A percentile compares a stretch with the other conserved stretches of the same genome.
These are phyloP conservation scores for Penicillium sp. DNA, from an alignment of 2,329 filamentous ascomycete species.

Conservation along the genomic window DNA sequence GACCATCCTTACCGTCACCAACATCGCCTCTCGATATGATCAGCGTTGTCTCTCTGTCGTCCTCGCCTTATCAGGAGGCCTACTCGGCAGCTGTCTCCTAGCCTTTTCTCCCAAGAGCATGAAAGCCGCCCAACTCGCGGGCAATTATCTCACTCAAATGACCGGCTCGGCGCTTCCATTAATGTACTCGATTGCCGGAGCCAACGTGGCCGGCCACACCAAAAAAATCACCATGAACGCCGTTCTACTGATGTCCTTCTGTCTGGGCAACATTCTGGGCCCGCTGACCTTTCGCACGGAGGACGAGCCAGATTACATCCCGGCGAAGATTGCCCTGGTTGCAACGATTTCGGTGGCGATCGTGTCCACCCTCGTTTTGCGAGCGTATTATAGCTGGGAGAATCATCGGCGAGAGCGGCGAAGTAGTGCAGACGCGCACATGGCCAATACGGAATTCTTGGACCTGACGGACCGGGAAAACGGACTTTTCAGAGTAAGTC, in stretches of 20 bases:
- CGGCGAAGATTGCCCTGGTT: slow-evolving; percentile 37
- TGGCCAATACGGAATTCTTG: slow-evolving; percentile 25
- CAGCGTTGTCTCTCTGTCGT: slow-evolving; percentile 37
- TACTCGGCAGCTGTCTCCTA: slow-evolving; percentile 41
- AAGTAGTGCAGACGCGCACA: slow-evolving; percentile 13
- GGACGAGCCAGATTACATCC: slow-evolving; percentile 39
- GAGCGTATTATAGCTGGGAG: slow-evolving; percentile 25
- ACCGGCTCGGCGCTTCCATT: slow-evolving; percentile 37
- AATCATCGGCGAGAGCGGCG: slow-evolving; percentile 25
- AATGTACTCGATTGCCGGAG: slow-evolving; percentile 37
- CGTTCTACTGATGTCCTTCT: slow-evolving; percentile 40
- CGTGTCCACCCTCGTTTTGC: slow-evolving; percentile 19
- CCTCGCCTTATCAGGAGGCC: slow-evolving; percentile 35
- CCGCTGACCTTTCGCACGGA: slow-evolving; percentile 41
- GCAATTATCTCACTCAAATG: slow-evolving; percentile 39
- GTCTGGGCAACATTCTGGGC: slow-evolving; percentile 41
- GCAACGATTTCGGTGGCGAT: slow-evolving; percentile 27
- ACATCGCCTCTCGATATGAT: slow-evolving; percentile 34
- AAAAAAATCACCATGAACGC: slow-evolving; percentile 48
- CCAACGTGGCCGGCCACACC: slow-evolving; percentile 45
- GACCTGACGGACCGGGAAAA: slow-evolving; percentile 32
- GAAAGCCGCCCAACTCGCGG: slow-evolving; percentile 34
- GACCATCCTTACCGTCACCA: slow-evolving; percentile 33
- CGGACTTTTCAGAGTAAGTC: slow-evolving; percentile 21
- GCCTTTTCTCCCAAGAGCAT: slow-evolving; percentile 33